phyloP scores from a whole-genome alignment of 1,284 basidiomycete genomes.

The Leccinum pallidistipes region DNA sequence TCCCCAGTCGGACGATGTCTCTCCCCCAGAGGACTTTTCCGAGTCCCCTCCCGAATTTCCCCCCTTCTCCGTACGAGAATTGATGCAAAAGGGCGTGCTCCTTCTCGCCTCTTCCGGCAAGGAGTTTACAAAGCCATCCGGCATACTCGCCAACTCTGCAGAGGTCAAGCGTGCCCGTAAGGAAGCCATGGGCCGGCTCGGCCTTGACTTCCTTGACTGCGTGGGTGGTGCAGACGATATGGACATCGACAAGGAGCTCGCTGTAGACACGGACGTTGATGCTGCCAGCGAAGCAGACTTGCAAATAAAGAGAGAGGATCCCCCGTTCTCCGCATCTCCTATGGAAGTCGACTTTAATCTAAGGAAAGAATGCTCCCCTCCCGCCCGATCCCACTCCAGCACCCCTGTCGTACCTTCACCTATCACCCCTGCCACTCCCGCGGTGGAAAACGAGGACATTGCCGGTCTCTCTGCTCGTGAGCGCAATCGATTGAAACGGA shows the following conservation, averaged over 20 bases:
- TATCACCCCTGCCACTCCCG: constrained; percentile 41
- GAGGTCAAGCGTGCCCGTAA: constrained; percentile 82
- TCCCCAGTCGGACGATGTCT: constrained; percentile 41
- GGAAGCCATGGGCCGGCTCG: constrained; percentile 79
- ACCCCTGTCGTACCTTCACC: constrained; percentile 61
- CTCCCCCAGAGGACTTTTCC: constrained; percentile 28
- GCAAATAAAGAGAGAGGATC: constrained; percentile 41
- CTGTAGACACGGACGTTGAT: constrained; percentile 57
- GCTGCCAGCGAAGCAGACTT: constrained; percentile 43
- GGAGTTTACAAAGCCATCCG: constrained; percentile 74
- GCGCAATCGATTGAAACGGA: constrained; percentile 87
- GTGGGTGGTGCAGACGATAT: constrained; percentile 69
- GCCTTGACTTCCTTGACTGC: constrained; percentile 77
- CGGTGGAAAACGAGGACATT: constrained; percentile 44
- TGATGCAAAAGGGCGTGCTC: constrained; percentile 73
- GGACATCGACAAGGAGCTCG: constrained; percentile 79
- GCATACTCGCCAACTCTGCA: constrained; percentile 64
- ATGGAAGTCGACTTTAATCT: constrained; percentile 38
- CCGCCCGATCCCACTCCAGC: constrained; percentile 41
- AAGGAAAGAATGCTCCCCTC: constrained; percentile 35
- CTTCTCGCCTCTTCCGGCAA: constrained; percentile 87
- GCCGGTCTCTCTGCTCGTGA: constrained; percentile 78
- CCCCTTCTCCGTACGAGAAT: constrained; percentile 69
- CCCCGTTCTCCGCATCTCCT: constrained; percentile 33
- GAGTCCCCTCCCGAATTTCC: constrained; percentile 58